These are phyloP conservation scores for Pseudocercospora cruenta DNA, from an alignment of 2,329 filamentous ascomycete species.

Conservation along the genomic window DNA sequence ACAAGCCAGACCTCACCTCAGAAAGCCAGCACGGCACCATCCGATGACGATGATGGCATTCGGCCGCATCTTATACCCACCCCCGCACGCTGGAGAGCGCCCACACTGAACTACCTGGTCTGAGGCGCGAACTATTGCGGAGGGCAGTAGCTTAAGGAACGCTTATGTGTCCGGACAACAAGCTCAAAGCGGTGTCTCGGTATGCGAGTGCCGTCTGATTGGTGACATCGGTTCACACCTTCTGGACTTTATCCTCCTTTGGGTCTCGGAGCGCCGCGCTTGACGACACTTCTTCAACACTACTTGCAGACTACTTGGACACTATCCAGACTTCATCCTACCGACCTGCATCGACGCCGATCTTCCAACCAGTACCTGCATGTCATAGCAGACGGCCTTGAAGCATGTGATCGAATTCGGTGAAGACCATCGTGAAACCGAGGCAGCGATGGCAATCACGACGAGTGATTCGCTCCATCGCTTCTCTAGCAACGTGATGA, in stretches of 20 bases:
- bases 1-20: neutral
- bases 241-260: neutral
- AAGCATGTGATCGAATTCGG: slow-evolving; percentile 5
- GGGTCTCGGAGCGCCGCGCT: neutral
- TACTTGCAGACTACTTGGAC: slow-evolving; percentile 2
- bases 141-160: neutral
- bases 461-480: slow-evolving; percentile 4
- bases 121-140: slow-evolving; percentile 4
- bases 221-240: slow-evolving; percentile 2
- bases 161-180: neutral
- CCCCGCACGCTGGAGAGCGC: neutral
- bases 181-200: neutral
- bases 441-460: neutral
- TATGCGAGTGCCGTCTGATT: slow-evolving; percentile 1
- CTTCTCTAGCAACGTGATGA: neutral
- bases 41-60: neutral
- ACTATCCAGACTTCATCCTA: slow-evolving; percentile 4
- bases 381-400: slow-evolving; percentile 2
- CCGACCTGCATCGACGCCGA: slow-evolving; percentile 8
- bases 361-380: slow-evolving; percentile 5
- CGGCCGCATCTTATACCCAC: neutral
- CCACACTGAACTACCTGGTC: neutral
- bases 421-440: neutral
- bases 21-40: neutral
- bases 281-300: neutral